phyloP scores from a whole-genome alignment of 2,329 filamentous ascomycete species.

The Colletotrichum sp. region DNA sequence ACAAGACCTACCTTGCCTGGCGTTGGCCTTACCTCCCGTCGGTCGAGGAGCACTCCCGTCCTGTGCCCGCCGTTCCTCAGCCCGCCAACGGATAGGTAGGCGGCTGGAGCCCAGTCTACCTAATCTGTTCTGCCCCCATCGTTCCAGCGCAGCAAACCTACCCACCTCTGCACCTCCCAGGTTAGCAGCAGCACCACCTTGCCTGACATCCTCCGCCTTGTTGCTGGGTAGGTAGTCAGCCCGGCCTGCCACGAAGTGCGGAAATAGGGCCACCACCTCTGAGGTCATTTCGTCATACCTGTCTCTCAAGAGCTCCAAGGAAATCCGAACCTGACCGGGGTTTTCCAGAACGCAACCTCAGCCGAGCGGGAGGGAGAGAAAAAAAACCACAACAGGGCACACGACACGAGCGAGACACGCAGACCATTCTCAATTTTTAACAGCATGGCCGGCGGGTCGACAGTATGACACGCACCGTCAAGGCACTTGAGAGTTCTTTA shows the following conservation, averaged over 20 bases:
- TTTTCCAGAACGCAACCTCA: neutral
- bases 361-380: neutral
- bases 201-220: neutral
- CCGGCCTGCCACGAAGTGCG: neutral
- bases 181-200: neutral
- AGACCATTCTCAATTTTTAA: neutral
- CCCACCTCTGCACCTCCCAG: neutral
- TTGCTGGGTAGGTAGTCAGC: neutral
- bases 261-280: neutral
- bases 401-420: neutral
- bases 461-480: constrained; percentile 14
- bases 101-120: too few relatives aligned
- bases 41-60: neutral
- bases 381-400: neutral
- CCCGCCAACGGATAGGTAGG: neutral
- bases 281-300: constrained; percentile 10
- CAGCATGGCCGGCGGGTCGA: constrained; percentile 17
- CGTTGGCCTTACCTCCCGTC: too few relatives aligned
- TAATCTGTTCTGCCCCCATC: too few relatives aligned
- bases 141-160: neutral
- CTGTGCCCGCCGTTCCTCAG: neutral
- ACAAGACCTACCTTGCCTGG: neutral
- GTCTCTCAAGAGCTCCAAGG: neutral
- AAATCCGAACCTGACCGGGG: neutral
- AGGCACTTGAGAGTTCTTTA: constrained; percentile 2